Evolutionary conservation across 106 monocot species (phyloP).

Genomic region (Dioscorea alata): DNA sequence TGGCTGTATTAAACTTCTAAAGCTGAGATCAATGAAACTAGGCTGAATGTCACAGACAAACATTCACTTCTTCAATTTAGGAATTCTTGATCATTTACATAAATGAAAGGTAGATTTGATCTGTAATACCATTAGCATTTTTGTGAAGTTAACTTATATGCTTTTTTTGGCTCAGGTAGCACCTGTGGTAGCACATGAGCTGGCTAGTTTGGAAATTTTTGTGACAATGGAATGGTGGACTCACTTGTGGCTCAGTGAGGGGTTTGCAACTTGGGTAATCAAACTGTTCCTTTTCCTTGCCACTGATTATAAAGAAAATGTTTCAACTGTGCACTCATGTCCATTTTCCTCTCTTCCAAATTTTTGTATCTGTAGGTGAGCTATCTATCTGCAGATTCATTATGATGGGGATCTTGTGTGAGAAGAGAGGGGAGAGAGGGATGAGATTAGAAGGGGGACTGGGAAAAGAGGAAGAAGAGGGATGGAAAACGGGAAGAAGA

Average conservation of each 20-base stretch:
- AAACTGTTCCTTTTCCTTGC: neutral
- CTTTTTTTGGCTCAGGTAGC: conserved; percentile 54
- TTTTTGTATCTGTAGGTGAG: conserved; percentile 54
- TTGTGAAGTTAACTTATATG: neutral
- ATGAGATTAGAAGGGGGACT: no score
- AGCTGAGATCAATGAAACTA: no score
- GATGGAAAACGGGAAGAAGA: no score
- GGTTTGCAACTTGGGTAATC: conserved; percentile 95
- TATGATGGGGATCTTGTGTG: no score
- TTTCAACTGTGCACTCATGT: neutral
- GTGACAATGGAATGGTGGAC: conserved; percentile 99
- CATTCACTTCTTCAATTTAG: conserved; percentile 12
- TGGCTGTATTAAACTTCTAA: no score
- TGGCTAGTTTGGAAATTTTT: conserved; percentile 99
- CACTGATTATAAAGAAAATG: neutral
- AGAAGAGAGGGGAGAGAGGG: no score
- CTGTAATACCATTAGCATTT: no score
- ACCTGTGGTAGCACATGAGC: conserved; percentile 86
- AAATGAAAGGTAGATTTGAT: no score
- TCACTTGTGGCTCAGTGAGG: conserved; percentile 98
- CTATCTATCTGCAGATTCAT: conserved; percentile 76
- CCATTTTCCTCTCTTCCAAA: neutral
- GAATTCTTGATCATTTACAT: no score
- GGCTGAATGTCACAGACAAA: no score
- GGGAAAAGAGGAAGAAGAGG: no score